phyloP scores from a whole-genome alignment of 495 filamentous ascomycete species.

The Astrocystis sublimbata region DNA sequence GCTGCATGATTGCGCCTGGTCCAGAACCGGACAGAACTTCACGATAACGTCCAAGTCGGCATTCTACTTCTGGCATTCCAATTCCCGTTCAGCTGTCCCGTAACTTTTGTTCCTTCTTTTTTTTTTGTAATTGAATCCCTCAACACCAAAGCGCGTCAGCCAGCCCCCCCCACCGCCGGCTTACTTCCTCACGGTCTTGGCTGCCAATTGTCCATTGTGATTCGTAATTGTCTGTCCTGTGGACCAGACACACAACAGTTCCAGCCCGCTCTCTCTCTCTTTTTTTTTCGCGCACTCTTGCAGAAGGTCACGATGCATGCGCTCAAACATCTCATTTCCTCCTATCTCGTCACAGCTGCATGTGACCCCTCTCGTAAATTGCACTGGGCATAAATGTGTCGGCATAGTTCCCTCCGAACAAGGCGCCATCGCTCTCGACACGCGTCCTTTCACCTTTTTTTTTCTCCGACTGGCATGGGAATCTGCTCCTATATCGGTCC shows the following conservation, averaged over 20 bases:
- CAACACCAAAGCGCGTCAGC: not conserved
- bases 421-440: too few species aligned
- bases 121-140: not conserved
- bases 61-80: not conserved
- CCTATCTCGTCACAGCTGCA: not conserved
- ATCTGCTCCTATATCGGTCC: not conserved
- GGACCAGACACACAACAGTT: not conserved
- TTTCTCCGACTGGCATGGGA: not conserved
- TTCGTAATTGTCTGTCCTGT: conserved; percentile 1
- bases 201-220: not conserved
- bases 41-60: not conserved
- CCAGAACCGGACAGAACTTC: conserved; percentile 5
- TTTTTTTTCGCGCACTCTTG: not conserved
- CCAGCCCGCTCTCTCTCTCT: not conserved
- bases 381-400: not conserved
- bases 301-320: not conserved
- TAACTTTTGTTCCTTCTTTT: not conserved
- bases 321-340: not conserved
- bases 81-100: not conserved
- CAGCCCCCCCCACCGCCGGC: not conserved
- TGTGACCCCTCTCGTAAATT: not conserved
- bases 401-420: not conserved
- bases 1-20: conserved; percentile 11
- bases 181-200: not conserved
- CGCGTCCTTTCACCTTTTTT: not conserved